Percentiles rank a stretch among this genome's conserved stretches.
Conservation (phyloP, 2,329 filamentous ascomycete species). For the Cordyceps tenuipes region DNA sequence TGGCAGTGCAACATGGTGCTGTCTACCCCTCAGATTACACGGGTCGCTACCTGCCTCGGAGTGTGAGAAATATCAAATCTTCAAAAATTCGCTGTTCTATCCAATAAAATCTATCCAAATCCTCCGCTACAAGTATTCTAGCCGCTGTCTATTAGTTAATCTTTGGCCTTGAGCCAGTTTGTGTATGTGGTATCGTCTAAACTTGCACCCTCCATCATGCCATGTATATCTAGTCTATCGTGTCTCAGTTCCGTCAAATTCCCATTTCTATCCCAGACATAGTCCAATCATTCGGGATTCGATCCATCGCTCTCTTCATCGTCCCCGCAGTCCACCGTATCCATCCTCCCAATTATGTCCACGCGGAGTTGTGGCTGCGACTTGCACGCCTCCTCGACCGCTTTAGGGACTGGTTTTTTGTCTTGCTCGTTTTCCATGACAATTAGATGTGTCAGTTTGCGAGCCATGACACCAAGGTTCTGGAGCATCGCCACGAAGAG, state of each 20-base stretch:
- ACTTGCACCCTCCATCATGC: not conserved
- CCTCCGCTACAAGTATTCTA: not conserved
- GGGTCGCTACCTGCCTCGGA: too few relatives aligned
- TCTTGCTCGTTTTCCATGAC: slow-evolving; percentile 26
- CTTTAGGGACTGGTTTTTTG: slow-evolving; percentile 22
- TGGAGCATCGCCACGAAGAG: slow-evolving; percentile 34
- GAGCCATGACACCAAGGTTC: slow-evolving; percentile 28
- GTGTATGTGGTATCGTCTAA: not conserved
- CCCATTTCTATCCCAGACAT: not conserved
- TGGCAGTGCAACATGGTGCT: too few relatives aligned
- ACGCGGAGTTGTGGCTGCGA: slow-evolving; percentile 22
- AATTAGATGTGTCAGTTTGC: slow-evolving; percentile 29
- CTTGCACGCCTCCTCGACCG: slow-evolving; percentile 28
- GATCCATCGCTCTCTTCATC: not conserved
- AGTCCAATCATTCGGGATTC: not conserved
- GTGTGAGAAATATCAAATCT: too few relatives aligned
- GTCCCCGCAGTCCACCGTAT: slow-evolving; percentile 11
- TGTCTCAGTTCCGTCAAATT: not conserved
- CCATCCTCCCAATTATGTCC: slow-evolving; percentile 25
- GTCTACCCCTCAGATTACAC: too few relatives aligned
- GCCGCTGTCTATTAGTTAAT: not conserved
- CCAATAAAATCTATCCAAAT: not conserved
- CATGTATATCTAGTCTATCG: not conserved
- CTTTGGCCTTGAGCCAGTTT: not conserved
- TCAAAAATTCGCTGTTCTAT: not conserved